Evolutionary conservation across 2,329 filamentous ascomycete genomes (phyloP).

Genomic region (Diaporthe sp.): DNA sequence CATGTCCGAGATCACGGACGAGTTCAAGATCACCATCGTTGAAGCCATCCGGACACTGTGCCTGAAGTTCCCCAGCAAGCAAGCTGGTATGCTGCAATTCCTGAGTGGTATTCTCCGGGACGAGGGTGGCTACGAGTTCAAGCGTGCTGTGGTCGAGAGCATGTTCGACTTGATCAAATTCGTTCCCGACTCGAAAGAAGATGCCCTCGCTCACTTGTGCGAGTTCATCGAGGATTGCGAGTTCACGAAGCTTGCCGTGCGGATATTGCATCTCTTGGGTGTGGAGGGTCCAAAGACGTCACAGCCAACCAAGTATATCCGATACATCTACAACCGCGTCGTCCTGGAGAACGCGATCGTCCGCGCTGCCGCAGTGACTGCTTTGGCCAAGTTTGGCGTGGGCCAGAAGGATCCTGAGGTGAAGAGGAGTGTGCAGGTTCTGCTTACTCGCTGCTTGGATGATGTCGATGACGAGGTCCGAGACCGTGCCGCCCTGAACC

Average conservation of each 20-base stretch:
- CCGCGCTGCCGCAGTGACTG: constrained; percentile 92
- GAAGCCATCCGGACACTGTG: constrained; percentile 97
- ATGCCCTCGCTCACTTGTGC: constrained; percentile 92
- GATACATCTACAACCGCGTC: constrained; percentile 99
- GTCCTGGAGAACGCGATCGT: constrained; percentile 98
- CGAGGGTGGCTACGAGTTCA: constrained; percentile 98
- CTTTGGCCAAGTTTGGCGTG: constrained; percentile 95
- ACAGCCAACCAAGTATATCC: constrained; percentile 97
- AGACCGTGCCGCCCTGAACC: constrained; percentile 92
- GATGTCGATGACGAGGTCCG: constrained; percentile 98
- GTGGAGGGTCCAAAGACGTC: constrained; percentile 94
- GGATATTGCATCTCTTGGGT: constrained; percentile 93
- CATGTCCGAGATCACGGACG: constrained; percentile 99
- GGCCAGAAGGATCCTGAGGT: constrained; percentile 96
- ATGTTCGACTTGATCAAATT: constrained; percentile 99
- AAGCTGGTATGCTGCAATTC: constrained; percentile 97
- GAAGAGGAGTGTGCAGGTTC: constrained; percentile 92
- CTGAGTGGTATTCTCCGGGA: constrained; percentile 96
- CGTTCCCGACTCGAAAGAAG: constrained; percentile 85
- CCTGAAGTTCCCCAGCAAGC: constrained; percentile 97
- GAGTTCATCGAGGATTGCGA: constrained; percentile 99
- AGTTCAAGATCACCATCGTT: constrained; percentile 99
- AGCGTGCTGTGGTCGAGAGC: constrained; percentile 96
- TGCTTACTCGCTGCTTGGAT: constrained; percentile 92
- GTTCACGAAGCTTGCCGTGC: constrained; percentile 96